phyloP scores from a whole-genome alignment of 2,329 filamentous ascomycete species.

The Ophiobolus disseminans region DNA sequence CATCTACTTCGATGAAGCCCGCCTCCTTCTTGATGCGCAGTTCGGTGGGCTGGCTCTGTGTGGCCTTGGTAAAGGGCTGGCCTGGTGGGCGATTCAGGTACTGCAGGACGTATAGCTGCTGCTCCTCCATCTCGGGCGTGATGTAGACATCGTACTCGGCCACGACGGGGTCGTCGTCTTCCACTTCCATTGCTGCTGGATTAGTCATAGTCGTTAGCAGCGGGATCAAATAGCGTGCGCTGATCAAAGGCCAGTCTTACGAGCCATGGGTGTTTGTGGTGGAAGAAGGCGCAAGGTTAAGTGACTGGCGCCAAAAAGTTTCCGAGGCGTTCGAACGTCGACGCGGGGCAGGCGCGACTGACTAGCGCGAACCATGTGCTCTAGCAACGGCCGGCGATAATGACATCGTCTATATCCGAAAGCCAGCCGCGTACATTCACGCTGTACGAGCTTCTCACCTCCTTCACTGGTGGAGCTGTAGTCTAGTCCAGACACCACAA shows the following conservation, averaged over 20 bases:
- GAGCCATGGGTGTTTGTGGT: slow-evolving; percentile 30
- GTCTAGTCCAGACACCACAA: slow-evolving; percentile 49
- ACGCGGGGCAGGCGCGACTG: slow-evolving; percentile 20
- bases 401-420: slow-evolving; percentile 31
- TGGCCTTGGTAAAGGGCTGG: slow-evolving; percentile 66
- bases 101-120: slow-evolving; percentile 75
- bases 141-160: slow-evolving; percentile 82
- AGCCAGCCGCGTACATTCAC: neutral
- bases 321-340: slow-evolving; percentile 11
- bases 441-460: neutral
- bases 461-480: slow-evolving; percentile 18
- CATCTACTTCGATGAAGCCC: slow-evolving; percentile 89
- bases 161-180: slow-evolving; percentile 57
- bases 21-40: slow-evolving; percentile 82
- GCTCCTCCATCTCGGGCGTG: slow-evolving; percentile 70
- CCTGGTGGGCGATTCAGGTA: slow-evolving; percentile 78
- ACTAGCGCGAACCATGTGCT: no score
- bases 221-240: neutral
- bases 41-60: slow-evolving; percentile 65
- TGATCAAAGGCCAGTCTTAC: slow-evolving; percentile 26
- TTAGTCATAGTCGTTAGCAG: slow-evolving; percentile 10
- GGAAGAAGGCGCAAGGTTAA: slow-evolving; percentile 10
- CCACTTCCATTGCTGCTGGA: slow-evolving; percentile 35
- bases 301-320: slow-evolving; percentile 25
- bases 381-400: slow-evolving; percentile 35